Percentiles rank a stretch among this genome's conserved stretches.
phyloP scores from a whole-genome alignment of 2,329 filamentous ascomycete genomes.

The Fusarium sp. region DNA sequence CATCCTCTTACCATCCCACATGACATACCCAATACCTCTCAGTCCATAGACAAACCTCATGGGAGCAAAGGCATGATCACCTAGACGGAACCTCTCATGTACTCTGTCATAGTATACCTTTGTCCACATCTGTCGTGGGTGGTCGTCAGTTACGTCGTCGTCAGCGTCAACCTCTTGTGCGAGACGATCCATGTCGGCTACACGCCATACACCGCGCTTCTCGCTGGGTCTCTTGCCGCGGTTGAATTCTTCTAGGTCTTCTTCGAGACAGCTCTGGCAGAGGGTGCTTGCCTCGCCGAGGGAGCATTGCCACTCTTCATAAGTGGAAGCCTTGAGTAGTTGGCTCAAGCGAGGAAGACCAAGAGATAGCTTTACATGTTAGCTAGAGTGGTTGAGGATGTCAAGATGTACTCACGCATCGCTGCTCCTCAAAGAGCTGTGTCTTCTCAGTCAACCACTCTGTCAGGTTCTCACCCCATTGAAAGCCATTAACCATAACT shows the following conservation, averaged over 20 bases:
- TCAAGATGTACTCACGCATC: slow-evolving; percentile 26
- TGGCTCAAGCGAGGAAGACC: slow-evolving; percentile 22
- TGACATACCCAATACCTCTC: slow-evolving; percentile 35
- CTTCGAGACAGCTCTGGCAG: slow-evolving; percentile 24
- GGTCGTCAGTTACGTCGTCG: slow-evolving; percentile 23
- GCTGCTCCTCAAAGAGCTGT: slow-evolving; percentile 36
- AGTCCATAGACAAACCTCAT: slow-evolving; percentile 37
- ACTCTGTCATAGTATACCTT: slow-evolving; percentile 31
- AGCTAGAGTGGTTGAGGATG: not conserved
- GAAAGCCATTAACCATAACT: slow-evolving; percentile 35
- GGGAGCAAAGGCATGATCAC: slow-evolving; percentile 24
- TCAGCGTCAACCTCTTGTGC: slow-evolving; percentile 30
- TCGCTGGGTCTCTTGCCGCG: slow-evolving; percentile 1
- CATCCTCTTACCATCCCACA: slow-evolving; percentile 39
- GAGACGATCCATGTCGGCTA: slow-evolving; percentile 36
- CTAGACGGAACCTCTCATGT: slow-evolving; percentile 29
- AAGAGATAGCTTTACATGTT: slow-evolving; percentile 29
- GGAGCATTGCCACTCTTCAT: slow-evolving; percentile 34
- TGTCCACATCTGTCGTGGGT: slow-evolving; percentile 34
- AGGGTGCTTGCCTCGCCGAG: slow-evolving; percentile 12
- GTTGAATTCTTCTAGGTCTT: slow-evolving; percentile 34
- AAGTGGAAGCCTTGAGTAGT: slow-evolving; percentile 28
- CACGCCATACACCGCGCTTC: slow-evolving; percentile 16
- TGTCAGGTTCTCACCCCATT: slow-evolving; percentile 36
- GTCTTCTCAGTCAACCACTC: slow-evolving; percentile 35